Base-by-base conservation (phyloP, 768 basidiomycete genomes). In the Termitomyces titanicus region DNA sequence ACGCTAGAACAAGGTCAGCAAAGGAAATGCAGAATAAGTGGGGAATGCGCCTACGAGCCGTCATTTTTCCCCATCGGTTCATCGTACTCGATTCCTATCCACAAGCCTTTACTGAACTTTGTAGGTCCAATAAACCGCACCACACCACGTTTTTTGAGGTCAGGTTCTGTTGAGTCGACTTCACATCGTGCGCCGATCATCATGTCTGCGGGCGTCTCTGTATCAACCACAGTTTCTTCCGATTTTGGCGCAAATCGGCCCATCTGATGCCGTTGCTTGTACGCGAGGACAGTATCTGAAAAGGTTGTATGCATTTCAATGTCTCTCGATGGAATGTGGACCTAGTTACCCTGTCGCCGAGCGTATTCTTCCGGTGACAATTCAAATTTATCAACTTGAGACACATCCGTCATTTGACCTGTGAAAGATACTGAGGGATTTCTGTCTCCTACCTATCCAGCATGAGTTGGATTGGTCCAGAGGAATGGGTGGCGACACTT, bases 41-140 rank as follows among this genome's bases (percentile, higher is more conserved):
- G 47, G 52, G 50, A 53, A 39, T 47, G 15, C 9, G 84, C 94
- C 72, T 66, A 96, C 94, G 85, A 86, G 62, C 96, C 96, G 68
- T 98, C 90, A 58, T 95, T 94, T 74, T 95, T 98, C 11, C 96
- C 96, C 22, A 92, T 78, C 3, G 96, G 95, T 63, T 98, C 96
- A 66, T 98, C 96, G 65, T 94, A 92, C 68, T 96, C 92, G 18
- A 98, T 77, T 0, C 96, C 96, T 1, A 98, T 81, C 95, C 95
- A 98, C 0, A 83, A 70, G 0, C 87, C 81, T 55, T 78, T 81
- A 10, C 82, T 83, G 65, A 98, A 97, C 53, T 79, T 77, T 0
- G 94, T 92, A 35, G 74, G 68, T 0, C 96, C 96, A 25, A 94
- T 85, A 62, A 86, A 98, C n/a, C 86, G 78, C 39, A 98, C 86